These are phyloP conservation scores for Glaciozyma martinii DNA, from an alignment of 768 basidiomycete genomes.

Conservation along the genomic window DNA sequence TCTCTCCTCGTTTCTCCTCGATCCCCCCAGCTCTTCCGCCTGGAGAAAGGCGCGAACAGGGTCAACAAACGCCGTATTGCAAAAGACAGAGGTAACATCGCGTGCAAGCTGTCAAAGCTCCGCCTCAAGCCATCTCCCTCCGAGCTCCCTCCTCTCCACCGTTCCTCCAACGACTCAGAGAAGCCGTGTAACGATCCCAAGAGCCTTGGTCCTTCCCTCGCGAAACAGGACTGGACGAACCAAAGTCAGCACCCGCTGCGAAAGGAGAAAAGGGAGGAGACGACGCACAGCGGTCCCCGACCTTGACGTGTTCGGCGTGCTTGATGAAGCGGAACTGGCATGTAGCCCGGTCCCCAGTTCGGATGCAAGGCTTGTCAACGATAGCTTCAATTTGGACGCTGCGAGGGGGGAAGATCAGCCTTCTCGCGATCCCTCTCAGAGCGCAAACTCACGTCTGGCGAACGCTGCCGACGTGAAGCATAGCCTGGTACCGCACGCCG, in stretches of 20 bases:
- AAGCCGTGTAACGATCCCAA: slow-evolving; percentile 36
- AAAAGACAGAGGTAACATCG: too few relatives aligned
- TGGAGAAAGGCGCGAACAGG: too few relatives aligned
- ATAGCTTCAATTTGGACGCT: slow-evolving; percentile 29
- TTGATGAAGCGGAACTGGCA: slow-evolving; percentile 68
- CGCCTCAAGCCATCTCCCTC: too few relatives aligned
- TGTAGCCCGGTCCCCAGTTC: slow-evolving; percentile 89
- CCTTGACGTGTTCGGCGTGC: slow-evolving; percentile 82
- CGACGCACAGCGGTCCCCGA: slow-evolving; percentile 58
- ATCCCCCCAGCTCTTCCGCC: too few relatives aligned
- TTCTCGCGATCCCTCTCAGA: too few relatives aligned
- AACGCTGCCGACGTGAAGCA: slow-evolving; percentile 34
- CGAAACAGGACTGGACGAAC: background rate
- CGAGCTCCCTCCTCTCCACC: too few relatives aligned
- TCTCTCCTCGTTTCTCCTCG: too few relatives aligned
- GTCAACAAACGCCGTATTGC: too few relatives aligned
- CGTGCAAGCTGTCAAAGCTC: too few relatives aligned
- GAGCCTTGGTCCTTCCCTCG: slow-evolving; percentile 13
- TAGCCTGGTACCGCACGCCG: slow-evolving; percentile 34
- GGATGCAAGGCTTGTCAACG: slow-evolving; percentile 70
- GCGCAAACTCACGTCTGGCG: background rate
- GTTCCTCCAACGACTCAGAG: background rate
- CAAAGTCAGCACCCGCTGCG: background rate
- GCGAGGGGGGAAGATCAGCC: background rate
- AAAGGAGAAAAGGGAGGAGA: slow-evolving; percentile 35